Evolutionary conservation across 805 yeast genomes (phyloP), one percentile per base, ranked within the genome.

Genomic region (Zygosaccharomyces lentus): DNA sequence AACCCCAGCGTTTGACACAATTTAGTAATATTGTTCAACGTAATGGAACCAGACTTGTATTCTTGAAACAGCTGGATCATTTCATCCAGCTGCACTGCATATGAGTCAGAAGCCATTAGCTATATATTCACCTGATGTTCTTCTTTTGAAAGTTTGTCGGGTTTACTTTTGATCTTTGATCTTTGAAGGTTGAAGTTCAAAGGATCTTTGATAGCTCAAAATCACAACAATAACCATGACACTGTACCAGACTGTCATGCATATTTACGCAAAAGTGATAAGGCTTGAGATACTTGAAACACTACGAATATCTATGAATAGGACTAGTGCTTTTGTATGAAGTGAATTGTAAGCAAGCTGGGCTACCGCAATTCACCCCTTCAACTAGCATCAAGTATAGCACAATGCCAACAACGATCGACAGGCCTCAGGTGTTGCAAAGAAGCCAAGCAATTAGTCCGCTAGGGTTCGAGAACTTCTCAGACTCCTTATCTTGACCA

Each of bases 1-100:
- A 65, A 43, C 6, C 62, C 64, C 16, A 65, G 45, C 1, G 67
- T 64, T 41, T 65, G 66, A 46, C 69, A 65, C 13, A 65, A 46
- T 39, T 59, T 62, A 7, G 64, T 61, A 6, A 65, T 60, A 43
- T 64, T 65, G 24, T 63, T 63, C 19, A 62, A 45, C 9, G 63
- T 59, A 4, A 64, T 55, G 12, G 57, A 43, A 5, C 69, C 69
- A 1, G 69, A 66, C 34, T 61, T 62, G 41, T 65, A 65, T 16
- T 56, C 60, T 45, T 60, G 64, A 30, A 65, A 55, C 13, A 59
- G 46, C 21, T 55, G 51, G 16, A 65, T 59, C 59, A 65, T 64
- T 32, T 58, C 59, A 45, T 52, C 53, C 27, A 64, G 47, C 6
- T 54, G 52, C 10, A 60, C 60, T 12, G 52, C 57, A 45, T 56